phyloP scores from a whole-genome alignment of 1,284 basidiomycete species.

The Pseudozyma sp. region DNA sequence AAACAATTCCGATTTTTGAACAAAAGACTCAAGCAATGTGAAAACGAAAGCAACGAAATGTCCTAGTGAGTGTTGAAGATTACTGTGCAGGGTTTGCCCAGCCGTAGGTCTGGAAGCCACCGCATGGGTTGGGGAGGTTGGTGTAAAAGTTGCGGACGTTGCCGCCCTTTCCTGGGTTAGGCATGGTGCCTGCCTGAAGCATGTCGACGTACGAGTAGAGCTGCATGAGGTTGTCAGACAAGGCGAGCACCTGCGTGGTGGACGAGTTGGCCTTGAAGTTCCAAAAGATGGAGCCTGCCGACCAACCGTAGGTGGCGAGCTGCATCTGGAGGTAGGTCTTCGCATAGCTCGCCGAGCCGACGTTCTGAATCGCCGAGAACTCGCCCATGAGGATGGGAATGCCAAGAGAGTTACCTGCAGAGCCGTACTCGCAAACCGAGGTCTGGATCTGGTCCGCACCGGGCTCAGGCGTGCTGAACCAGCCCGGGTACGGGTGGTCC shows the following conservation, averaged over 20 bases:
- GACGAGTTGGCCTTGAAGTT: constrained; percentile 58
- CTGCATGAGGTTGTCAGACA: constrained; percentile 26
- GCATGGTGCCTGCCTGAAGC: constrained; percentile 33
- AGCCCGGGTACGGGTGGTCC: constrained; percentile 65
- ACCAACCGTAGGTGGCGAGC: constrained; percentile 63
- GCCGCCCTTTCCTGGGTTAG: constrained; percentile 40
- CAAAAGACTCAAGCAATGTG: not conserved
- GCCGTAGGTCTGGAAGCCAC: constrained; percentile 34
- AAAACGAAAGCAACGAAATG: not conserved
- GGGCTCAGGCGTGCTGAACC: constrained; percentile 50
- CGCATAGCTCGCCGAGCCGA: constrained; percentile 30
- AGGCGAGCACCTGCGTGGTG: constrained; percentile 32
- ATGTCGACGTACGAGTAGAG: constrained; percentile 56
- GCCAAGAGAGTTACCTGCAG: constrained; percentile 29
- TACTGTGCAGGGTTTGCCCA: constrained; percentile 31
- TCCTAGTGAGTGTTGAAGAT: not conserved
- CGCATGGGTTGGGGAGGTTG: constrained; percentile 35
- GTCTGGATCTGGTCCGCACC: constrained; percentile 36
- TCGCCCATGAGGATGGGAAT: constrained; percentile 61
- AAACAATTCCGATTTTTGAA: too few species aligned
- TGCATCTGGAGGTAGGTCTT: constrained; percentile 53
- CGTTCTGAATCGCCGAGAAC: constrained; percentile 54
- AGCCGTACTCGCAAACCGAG: constrained; percentile 54
- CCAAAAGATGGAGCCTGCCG: constrained; percentile 65
- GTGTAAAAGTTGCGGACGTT: constrained; percentile 36